Base-by-base conservation (phyloP, 1,284 basidiomycete genomes). In the Fistulinella cinereoalba region DNA sequence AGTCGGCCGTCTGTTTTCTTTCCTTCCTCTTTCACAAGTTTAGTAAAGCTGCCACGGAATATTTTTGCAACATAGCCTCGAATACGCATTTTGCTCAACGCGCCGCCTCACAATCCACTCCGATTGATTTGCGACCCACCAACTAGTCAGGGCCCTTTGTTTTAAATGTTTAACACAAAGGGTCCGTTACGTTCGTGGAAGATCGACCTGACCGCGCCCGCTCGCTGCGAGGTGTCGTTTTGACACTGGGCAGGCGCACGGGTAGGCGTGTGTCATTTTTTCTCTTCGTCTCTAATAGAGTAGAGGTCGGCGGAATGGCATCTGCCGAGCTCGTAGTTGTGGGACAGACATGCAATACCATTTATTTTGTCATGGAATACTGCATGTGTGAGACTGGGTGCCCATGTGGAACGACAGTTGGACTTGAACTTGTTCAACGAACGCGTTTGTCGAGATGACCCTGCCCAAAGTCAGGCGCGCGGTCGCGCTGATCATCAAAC, bases 141-240 rank as follows among this genome's bases (percentile, higher is more conserved):
- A 76, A 77, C 71, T 67, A 71, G 75, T 77, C 75, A 77, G 77
- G 75, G 74, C 69, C 64, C 69, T 64, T 46, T 60, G 62, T 65
- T 56, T 45, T 32, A 54, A 13, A 10, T 50, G 6, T 43, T 49
- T 4, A n/a, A 73, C 64, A 58, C 60, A 63, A 54, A 64, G 69
- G 65, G 69, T 68, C 72, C 77, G 76, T 79, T 79, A 79, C 77
- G 75, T 75, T 74, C 64, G 70, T 79, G 77, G 77, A 72, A 79
- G 49, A 79, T 64, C 47, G 47, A 75, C 42, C 47, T 50, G 57
- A 57, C 56, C 54, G 46, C 53, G 52, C 54, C 51, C 60, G 59
- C 60, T 62, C 66, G 69, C 77, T 70, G 65, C 51, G 52, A 50
- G 54, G 58, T 61, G 56, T 71, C 74, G 77, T 79, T 72, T 73